Percentiles rank a stretch among this genome's conserved stretches.
These are phyloP conservation scores for Cryptococcus maquisensis DNA, from an alignment of 1,284 basidiomycete species.

Conservation along the genomic window DNA sequence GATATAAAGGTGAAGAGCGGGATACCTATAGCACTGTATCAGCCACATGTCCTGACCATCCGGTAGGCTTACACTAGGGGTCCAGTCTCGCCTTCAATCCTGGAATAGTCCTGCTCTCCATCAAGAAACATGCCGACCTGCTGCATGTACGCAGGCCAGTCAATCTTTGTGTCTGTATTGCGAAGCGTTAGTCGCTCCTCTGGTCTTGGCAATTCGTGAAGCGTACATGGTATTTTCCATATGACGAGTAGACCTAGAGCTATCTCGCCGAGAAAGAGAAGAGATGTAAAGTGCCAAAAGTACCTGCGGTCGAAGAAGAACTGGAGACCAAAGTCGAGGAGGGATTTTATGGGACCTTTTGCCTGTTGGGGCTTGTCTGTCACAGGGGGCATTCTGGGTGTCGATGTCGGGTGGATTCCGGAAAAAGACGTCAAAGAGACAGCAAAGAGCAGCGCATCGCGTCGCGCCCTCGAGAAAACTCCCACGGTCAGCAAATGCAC, in stretches of 20 bases:
- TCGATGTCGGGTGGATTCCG: too few species aligned
- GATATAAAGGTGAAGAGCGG: slow-evolving; percentile 85
- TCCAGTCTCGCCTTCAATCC: slow-evolving; percentile 84
- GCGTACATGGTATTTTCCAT: slow-evolving; percentile 71
- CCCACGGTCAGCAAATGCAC: too few species aligned
- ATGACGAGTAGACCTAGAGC: slow-evolving; percentile 72
- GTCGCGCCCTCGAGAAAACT: too few species aligned
- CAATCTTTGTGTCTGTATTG: slow-evolving; percentile 90
- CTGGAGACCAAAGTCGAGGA: slow-evolving; percentile 3
- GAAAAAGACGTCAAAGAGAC: too few species aligned
- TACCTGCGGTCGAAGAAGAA: slow-evolving; percentile 60
- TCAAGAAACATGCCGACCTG: slow-evolving; percentile 74
- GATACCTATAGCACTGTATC: slow-evolving; percentile 64
- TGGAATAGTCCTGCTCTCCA: slow-evolving; percentile 82
- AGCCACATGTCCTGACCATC: background rate
- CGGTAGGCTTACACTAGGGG: slow-evolving; percentile 72
- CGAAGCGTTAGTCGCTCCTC: background rate
- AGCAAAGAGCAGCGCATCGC: too few species aligned
- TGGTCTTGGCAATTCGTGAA: background rate
- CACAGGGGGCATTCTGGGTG: too few species aligned
- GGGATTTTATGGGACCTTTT: background rate
- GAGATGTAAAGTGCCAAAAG: slow-evolving; percentile 61
- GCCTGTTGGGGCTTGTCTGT: too few species aligned
- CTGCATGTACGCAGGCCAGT: slow-evolving; percentile 59
- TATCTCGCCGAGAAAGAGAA: slow-evolving; percentile 68